phyloP scores from a whole-genome alignment of 768 basidiomycete genomes.

The Boletellus ananas region DNA sequence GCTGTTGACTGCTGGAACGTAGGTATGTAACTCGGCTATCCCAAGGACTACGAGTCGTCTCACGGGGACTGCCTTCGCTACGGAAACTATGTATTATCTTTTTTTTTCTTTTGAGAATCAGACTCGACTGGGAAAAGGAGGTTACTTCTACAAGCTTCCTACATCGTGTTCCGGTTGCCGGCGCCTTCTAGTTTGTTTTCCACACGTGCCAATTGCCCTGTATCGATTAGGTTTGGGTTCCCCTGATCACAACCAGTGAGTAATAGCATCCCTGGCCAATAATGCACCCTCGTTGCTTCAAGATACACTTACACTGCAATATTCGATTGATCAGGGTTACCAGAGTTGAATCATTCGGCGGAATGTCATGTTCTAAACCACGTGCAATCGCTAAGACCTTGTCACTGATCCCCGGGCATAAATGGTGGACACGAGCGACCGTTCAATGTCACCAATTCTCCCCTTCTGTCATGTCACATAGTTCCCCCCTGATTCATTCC shows the following conservation, averaged over 20 bases:
- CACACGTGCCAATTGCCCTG: not conserved
- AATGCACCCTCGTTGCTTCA: not conserved
- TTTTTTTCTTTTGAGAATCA: not conserved
- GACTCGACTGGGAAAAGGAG: not conserved
- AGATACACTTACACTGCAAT: not conserved
- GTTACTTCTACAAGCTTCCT: not conserved
- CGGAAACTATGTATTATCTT: not conserved
- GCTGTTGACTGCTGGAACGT: not conserved
- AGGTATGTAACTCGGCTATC: not conserved
- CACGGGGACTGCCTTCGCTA: not conserved
- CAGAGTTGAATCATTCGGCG: not conserved
- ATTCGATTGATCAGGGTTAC: not conserved
- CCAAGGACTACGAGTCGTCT: not conserved
- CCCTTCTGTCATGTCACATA: constrained; percentile 1
- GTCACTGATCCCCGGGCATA: not conserved
- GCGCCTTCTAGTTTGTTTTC: constrained; percentile 3
- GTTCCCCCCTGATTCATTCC: constrained; percentile 6
- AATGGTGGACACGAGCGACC: not conserved
- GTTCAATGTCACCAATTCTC: not conserved
- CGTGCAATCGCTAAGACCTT: not conserved
- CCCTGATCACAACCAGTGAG: not conserved
- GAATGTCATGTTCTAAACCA: not conserved
- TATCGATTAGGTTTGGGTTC: not conserved
- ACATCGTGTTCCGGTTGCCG: not conserved
- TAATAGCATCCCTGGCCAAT: not conserved